Evolutionary conservation across 768 basidiomycete species (phyloP), one percentile per base, ranked within the genome.

Genomic region (Mycena rebaudengoi): DNA sequence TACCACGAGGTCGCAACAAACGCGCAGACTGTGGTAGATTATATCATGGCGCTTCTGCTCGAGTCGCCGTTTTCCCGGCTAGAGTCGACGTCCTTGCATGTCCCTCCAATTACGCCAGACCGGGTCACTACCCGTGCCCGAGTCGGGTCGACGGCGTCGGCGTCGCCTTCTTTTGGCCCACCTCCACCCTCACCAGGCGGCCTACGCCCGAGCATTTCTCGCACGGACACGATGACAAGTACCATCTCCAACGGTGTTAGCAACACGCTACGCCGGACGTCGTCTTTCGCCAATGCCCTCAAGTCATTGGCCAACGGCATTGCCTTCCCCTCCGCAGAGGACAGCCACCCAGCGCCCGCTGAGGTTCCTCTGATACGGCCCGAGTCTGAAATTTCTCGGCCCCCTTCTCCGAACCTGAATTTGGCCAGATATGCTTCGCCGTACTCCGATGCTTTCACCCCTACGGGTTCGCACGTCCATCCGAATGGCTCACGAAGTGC

Each of bases 1-100:
- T 95, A 97, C 71, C 88, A 91, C 46, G 96, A 98, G 74, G 96
- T 99, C 14, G 92, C 95, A 0, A 88, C 92, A 8, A 88, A 94
- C 71, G 96, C 96, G 0, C 92, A 92, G 70, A 96, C 94, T 0
- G 88, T 97, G 26, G 85, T 95, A 29, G 98, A 99, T 76, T 98
- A 97, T 73, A 86, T 98, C 69, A 89, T 93, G 79, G 95, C 95
- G 2, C 85, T 96, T 5, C 86, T 98, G 13, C 80, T 97, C 12
- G 95, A 96, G 71, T 95, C 94, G 2, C 94, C 95, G 0, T 97
- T 97, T 73, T 87, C 88, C 7, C 81, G 88, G 23, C 84, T 96
- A 3, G 87, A 91, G 32, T 85, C 83, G 26, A 86, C 90, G 0
- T 86, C 92, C 2, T 78, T 96, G 21, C 79, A 86, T 39, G 68